Percentiles rank a stretch among this genome's conserved stretches.
These are phyloP conservation scores for Chaetomiaceae sp. DNA, from an alignment of 2,329 filamentous ascomycete genomes.

Conservation along the genomic window DNA sequence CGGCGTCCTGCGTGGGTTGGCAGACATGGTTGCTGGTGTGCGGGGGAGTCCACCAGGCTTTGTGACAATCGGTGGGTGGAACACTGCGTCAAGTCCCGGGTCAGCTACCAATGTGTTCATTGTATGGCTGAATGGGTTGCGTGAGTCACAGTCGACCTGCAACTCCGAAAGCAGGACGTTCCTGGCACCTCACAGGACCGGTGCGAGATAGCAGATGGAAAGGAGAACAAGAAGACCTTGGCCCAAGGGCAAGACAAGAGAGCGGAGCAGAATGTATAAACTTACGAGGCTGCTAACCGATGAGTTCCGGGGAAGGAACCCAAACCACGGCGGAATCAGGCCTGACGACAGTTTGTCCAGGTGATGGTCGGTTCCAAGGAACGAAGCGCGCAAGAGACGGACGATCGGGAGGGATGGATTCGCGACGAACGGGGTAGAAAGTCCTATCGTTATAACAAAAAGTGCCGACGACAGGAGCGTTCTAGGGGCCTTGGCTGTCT, in stretches of 20 bases:
- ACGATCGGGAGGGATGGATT: slow-evolving; percentile 1
- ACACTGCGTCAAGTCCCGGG: slow-evolving; percentile 20
- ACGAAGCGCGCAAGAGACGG: neutral
- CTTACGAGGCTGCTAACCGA: slow-evolving; percentile 3
- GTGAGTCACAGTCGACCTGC: slow-evolving; percentile 26
- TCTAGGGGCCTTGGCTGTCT: slow-evolving; percentile 8
- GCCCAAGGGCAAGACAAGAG: neutral
- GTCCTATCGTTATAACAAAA: slow-evolving; percentile 17
- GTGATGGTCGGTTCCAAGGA: neutral
- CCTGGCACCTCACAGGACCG: slow-evolving; percentile 6
- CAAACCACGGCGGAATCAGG: slow-evolving; percentile 11
- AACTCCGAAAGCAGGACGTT: slow-evolving; percentile 17
- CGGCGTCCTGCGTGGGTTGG: slow-evolving; percentile 39
- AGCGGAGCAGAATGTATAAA: no score
- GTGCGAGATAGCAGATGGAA: neutral
- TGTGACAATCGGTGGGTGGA: slow-evolving; percentile 15
- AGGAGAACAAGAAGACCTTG: neutral
- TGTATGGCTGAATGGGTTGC: slow-evolving; percentile 18
- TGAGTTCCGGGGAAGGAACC: slow-evolving; percentile 7
- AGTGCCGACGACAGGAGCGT: slow-evolving; percentile 1
- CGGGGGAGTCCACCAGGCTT: slow-evolving; percentile 25
- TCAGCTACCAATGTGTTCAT: slow-evolving; percentile 25
- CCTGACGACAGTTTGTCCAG: slow-evolving; percentile 5
- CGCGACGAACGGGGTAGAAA: slow-evolving; percentile 19
- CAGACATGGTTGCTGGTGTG: slow-evolving; percentile 30